Percentiles rank a stretch among this genome's conserved stretches.
Conservation (phyloP, 345 rosid species). For the Camelina neglecta region DNA sequence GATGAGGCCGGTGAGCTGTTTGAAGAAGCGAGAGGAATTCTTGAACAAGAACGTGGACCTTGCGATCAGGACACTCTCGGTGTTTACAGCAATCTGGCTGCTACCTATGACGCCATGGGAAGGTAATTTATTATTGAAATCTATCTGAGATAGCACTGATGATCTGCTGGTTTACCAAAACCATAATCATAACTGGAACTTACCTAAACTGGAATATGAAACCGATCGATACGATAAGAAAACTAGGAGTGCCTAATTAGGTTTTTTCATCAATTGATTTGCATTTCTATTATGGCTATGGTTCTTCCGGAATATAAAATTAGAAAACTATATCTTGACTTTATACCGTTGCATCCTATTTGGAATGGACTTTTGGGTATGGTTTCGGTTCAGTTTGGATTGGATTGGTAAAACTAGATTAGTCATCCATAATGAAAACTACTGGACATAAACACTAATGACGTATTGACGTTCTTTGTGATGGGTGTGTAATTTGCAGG, state of each 20-base stretch:
- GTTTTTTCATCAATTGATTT: too few relatives aligned
- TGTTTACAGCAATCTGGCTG: conserved; percentile 96
- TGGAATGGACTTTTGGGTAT: background rate
- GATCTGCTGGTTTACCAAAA: conserved; percentile 4
- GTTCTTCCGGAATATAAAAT: too few relatives aligned
- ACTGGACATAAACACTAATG: background rate
- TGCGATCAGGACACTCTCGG: conserved; percentile 98
- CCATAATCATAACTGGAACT: background rate
- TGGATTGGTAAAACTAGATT: background rate
- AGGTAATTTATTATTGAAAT: conserved; percentile 57
- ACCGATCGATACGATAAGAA: background rate
- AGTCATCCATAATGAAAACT: background rate
- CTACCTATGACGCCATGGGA: conserved; percentile 99
- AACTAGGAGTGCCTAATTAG: background rate
- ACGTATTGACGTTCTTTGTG: background rate
- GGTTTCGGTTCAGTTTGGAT: background rate
- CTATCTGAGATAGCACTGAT: background rate
- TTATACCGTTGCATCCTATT: background rate
- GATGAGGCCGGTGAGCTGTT: conserved; percentile 95
- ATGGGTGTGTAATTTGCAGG: conserved; percentile 52
- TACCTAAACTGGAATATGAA: background rate
- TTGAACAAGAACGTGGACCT: conserved; percentile 91
- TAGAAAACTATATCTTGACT: too few relatives aligned
- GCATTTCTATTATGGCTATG: too few relatives aligned
- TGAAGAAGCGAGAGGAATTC: conserved; percentile 86